phyloP scores from a whole-genome alignment of 441 rosid species.

The Populus hybrid region DNA sequence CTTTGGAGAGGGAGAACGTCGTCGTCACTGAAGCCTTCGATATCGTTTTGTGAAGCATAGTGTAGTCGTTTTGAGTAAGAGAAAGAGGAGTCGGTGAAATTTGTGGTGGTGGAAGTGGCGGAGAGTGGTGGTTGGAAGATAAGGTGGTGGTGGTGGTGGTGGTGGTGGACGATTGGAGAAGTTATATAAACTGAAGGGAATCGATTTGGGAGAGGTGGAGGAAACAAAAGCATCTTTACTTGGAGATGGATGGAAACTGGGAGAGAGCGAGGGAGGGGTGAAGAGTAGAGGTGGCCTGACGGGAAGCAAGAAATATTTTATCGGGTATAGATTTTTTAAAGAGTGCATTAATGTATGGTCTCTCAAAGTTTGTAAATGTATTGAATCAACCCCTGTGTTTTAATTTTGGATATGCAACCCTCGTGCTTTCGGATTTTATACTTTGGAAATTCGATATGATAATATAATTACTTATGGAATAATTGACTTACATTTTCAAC shows the following conservation, averaged over 20 bases:
- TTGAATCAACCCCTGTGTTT: neutral
- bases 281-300: neutral
- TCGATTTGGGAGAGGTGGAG: constrained; percentile 47
- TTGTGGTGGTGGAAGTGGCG: constrained; percentile 15
- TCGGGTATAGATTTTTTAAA: neutral
- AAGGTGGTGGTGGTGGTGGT: constrained; percentile 33
- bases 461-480: too few species aligned
- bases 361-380: neutral
- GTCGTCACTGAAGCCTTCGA: constrained; percentile 15
- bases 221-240: constrained; percentile 45
- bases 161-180: constrained; percentile 22
- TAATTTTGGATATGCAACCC: neutral
- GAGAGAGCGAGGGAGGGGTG: neutral
- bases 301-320: neutral
- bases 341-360: neutral
- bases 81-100: constrained; percentile 20
- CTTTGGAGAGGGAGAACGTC: constrained; percentile 48
- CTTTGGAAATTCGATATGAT: too few species aligned
- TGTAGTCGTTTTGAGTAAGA: constrained; percentile 9
- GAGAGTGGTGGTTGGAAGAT: constrained; percentile 22
- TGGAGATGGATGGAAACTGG: too few species aligned
- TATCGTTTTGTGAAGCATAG: neutral
- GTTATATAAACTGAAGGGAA: constrained; percentile 36
- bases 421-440: neutral
- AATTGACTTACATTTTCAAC: too few species aligned